phyloP scores from a whole-genome alignment of 1,284 basidiomycete species.

The Malassezia caprae region DNA sequence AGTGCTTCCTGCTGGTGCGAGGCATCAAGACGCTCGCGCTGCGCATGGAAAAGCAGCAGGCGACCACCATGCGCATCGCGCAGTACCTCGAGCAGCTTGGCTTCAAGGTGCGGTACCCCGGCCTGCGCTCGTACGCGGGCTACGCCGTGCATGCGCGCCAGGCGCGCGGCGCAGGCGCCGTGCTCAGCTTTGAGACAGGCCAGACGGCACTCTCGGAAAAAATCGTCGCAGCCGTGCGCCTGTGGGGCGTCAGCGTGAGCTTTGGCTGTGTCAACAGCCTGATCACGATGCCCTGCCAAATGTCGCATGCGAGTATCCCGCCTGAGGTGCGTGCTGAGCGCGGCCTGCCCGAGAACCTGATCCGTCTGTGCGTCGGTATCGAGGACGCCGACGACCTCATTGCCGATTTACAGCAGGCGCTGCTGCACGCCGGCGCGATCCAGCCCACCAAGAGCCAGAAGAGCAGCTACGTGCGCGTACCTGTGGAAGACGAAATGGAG shows the following conservation, averaged over 20 bases:
- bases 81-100: slow-evolving; percentile 75
- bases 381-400: slow-evolving; percentile 87
- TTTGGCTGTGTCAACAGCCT: slow-evolving; percentile 97
- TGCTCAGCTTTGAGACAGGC: slow-evolving; percentile 86
- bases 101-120: slow-evolving; percentile 89
- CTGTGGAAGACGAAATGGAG: slow-evolving; percentile 20
- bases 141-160: slow-evolving; percentile 66
- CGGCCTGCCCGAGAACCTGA: slow-evolving; percentile 91
- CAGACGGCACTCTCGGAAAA: slow-evolving; percentile 81
- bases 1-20: slow-evolving; percentile 81
- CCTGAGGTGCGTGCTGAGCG: slow-evolving; percentile 81
- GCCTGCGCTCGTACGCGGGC: slow-evolving; percentile 70
- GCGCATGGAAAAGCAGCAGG: slow-evolving; percentile 89
- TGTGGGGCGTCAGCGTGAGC: slow-evolving; percentile 96
- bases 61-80: slow-evolving; percentile 72
- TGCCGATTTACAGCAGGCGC: slow-evolving; percentile 85
- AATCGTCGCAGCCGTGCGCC: slow-evolving; percentile 77
- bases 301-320: slow-evolving; percentile 98
- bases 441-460: slow-evolving; percentile 15
- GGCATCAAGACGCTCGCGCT: slow-evolving; percentile 94
- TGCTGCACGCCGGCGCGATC: slow-evolving; percentile 84
- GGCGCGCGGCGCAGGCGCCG: slow-evolving; percentile 82
- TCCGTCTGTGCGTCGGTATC: slow-evolving; percentile 94
- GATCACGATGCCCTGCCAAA: slow-evolving; percentile 98
- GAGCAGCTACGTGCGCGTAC: slow-evolving; percentile 20